Evolutionary conservation across 164 flowering plant genomes (phyloP), one percentile per base, ranked within the genome.

Genomic region (Stephania japonica): DNA sequence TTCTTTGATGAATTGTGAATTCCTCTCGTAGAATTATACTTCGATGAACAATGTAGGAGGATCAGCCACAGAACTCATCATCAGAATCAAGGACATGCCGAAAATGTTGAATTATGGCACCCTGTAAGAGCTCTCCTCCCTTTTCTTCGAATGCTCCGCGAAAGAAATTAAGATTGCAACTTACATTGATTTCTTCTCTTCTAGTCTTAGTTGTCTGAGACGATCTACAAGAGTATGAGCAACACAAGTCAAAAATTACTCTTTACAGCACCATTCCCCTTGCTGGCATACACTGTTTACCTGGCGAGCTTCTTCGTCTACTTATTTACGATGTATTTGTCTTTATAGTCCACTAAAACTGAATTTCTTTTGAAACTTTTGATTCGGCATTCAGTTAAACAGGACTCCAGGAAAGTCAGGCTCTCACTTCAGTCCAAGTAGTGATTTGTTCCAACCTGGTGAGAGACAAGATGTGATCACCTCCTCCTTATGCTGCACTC

Each of bases 371-470:
- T 68, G 4, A 9, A 27, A 63, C 43, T 23, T 67, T 38, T 70
- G 27, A 21, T 32, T 65, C 75, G 72, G 23, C 9, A 71, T 66
- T 23, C 86, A 95, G 97, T 95, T 92, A 95, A 16, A 72, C 26
- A 81, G 99, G 76, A 93, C 93, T 79, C 99, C 99, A 18, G 98
- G 99, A 25, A 95, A 95, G 81, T 72, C 69, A 23, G 99, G 99
- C 25, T 95, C 99, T 25, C 99, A 95, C 69, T 95, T 78, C 70
- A 66, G 93, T 56, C 98, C 99, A 5, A 79, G 79, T 72, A 90
- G 99, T 38, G 85, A 87, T 71, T 77, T 95, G 85, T 93, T 95
- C 73, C 74, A 73, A 23, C 91, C 93, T 4, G 87, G 64, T 75
- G 98, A 93, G 78, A 87, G 78, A 75, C 85, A 85, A 21, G 92